Percentiles rank a stretch among this genome's conserved stretches.
Evolutionary conservation across 768 basidiomycete genomes (phyloP).

Genomic region (Lyophyllum atratum): DNA sequence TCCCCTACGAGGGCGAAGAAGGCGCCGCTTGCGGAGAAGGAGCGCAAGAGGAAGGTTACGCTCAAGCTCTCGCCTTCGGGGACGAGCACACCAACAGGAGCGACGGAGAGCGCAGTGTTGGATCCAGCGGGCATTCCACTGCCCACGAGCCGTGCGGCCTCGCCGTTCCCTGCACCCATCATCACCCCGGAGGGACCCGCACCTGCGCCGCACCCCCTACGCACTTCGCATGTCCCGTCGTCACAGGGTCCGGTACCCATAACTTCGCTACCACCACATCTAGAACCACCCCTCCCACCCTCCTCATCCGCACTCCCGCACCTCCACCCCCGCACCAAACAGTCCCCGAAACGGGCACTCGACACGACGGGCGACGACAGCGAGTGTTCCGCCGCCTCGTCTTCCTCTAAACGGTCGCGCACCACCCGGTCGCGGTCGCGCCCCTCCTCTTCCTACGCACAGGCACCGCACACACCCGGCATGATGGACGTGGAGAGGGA

Average conservation of each 20-base stretch:
- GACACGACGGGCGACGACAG: slow-evolving; percentile 28
- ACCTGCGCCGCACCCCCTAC: slow-evolving; percentile 16
- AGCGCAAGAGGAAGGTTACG: slow-evolving; percentile 26
- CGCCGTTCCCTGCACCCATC: slow-evolving; percentile 5
- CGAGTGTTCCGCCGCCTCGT: slow-evolving; percentile 18
- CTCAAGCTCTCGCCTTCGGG: too few relatives aligned
- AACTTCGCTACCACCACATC: background rate
- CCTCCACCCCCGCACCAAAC: slow-evolving; percentile 19
- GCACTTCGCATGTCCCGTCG: slow-evolving; percentile 13
- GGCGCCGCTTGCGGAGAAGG: slow-evolving; percentile 26
- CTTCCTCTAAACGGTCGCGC: slow-evolving; percentile 11
- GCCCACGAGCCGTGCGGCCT: slow-evolving; percentile 10
- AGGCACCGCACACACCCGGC: slow-evolving; percentile 1
- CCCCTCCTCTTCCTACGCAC: background rate
- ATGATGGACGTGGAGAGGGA: slow-evolving; percentile 17
- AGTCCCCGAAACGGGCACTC: slow-evolving; percentile 39
- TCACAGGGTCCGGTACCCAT: background rate
- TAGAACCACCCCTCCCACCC: background rate
- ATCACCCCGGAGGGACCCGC: background rate
- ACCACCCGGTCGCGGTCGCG: background rate
- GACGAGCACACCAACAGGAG: slow-evolving; percentile 1
- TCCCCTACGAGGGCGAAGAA: slow-evolving; percentile 29
- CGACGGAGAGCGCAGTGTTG: slow-evolving; percentile 8
- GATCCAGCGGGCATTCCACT: slow-evolving; percentile 16
- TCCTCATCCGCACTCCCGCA: background rate